phyloP scores from a whole-genome alignment of 2,329 filamentous ascomycete species.

The Cadophora gregata region DNA sequence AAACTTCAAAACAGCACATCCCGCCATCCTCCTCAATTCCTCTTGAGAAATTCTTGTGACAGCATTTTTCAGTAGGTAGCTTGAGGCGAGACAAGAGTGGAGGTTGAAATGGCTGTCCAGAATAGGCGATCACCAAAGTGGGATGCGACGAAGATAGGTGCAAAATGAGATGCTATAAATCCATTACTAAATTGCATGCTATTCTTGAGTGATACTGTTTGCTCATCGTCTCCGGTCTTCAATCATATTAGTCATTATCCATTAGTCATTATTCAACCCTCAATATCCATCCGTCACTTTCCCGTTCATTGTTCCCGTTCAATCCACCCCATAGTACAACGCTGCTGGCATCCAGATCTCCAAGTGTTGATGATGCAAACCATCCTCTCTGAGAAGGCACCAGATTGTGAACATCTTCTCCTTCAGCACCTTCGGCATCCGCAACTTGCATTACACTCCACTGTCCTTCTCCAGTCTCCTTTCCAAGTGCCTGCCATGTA shows the following conservation, averaged over 20 bases:
- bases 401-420: conserved; percentile 48
- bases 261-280: conserved; percentile 49
- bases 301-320: conserved; percentile 54
- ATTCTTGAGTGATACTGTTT: neutral
- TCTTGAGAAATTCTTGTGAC: neutral
- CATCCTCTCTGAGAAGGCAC: conserved; percentile 61
- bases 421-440: conserved; percentile 52
- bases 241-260: neutral
- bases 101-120: conserved; percentile 20
- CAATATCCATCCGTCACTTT: conserved; percentile 70
- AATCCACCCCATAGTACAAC: conserved; percentile 68
- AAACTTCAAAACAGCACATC: neutral
- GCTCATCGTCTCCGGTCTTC: neutral
- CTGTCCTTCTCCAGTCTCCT: conserved; percentile 61
- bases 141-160: neutral
- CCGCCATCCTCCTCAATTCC: neutral
- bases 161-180: conserved; percentile 1
- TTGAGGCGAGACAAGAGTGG: conserved; percentile 29
- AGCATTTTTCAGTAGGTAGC: no score
- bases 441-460: conserved; percentile 62
- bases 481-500: conserved; percentile 58
- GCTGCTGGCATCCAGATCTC: conserved; percentile 63
- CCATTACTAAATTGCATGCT: conserved; percentile 6
- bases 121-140: conserved; percentile 28
- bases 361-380: conserved; percentile 62